Percentiles rank a stretch among this genome's conserved stretches.
These are phyloP conservation scores for Nicotiana rustica DNA, from an alignment of 305 asterid species.

Conservation along the genomic window DNA sequence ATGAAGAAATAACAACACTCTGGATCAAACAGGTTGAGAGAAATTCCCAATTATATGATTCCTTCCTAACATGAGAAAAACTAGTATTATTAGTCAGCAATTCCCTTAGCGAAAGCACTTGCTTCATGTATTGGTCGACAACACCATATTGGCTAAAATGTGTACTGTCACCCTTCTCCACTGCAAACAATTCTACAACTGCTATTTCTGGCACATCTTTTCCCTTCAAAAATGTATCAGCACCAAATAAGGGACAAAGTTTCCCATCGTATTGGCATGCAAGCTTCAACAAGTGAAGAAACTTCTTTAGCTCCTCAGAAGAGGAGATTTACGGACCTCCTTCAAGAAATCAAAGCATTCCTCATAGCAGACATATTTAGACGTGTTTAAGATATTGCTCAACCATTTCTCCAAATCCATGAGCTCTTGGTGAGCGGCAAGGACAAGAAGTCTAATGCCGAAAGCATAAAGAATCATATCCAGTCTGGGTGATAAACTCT, in stretches of 20 bases:
- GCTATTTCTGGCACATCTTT: too few species aligned
- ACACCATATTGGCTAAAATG: too few species aligned
- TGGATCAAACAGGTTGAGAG: too few species aligned
- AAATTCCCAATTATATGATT: not conserved
- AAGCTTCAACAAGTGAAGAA: slow-evolving; percentile 23
- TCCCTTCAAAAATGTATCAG: too few species aligned
- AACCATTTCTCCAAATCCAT: slow-evolving; percentile 92
- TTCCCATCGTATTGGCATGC: too few species aligned
- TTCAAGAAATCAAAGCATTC: slow-evolving; percentile 86
- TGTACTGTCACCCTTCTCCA: not conserved
- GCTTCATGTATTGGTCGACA: not conserved
- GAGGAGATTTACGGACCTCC: slow-evolving; percentile 85
- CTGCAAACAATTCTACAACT: too few species aligned
- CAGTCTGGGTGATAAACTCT: slow-evolving; percentile 75
- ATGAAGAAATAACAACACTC: too few species aligned
- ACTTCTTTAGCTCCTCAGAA: slow-evolving; percentile 77
- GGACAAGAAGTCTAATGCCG: slow-evolving; percentile 80
- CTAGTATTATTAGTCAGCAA: not conserved
- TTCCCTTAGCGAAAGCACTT: not conserved
- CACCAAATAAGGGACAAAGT: too few species aligned
- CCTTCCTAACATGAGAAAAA: not conserved
- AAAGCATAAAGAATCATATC: slow-evolving; percentile 45
- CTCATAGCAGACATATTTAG: slow-evolving; percentile 81
- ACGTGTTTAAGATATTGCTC: slow-evolving; percentile 59
- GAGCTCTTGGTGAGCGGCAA: slow-evolving; percentile 82